These are phyloP conservation scores for Phytophthora citrophthora DNA, from an alignment of 352 stramenopile genomes.

Conservation along the genomic window DNA sequence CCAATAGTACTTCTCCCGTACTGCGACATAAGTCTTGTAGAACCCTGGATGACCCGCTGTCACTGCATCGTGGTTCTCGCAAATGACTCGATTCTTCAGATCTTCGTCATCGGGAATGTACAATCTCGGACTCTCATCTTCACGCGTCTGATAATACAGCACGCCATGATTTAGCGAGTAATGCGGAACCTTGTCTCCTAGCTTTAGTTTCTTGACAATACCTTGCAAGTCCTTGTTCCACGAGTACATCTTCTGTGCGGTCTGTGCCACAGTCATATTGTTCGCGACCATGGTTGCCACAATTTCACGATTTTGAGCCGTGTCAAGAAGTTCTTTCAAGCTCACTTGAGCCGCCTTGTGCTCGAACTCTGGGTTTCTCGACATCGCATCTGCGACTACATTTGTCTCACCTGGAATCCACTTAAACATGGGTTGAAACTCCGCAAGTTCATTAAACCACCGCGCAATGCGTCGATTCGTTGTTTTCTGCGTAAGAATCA, in stretches of 20 bases:
- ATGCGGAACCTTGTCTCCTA: too few relatives aligned
- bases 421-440: conserved; percentile 18
- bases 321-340: conserved; percentile 8
- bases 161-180: too few relatives aligned
- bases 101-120: conserved; percentile 14
- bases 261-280: too few relatives aligned
- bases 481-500: conserved; percentile 24
- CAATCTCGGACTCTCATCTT: conserved; percentile 2
- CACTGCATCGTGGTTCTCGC: conserved; percentile 8
- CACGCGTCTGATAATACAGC: conserved; percentile 1
- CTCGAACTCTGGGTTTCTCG: conserved; percentile 7
- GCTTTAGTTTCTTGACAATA: too few relatives aligned
- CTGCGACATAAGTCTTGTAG: too few relatives aligned
- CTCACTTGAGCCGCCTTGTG: conserved; percentile 16
- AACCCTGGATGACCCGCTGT: conserved; percentile 2
- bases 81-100: conserved; percentile 22
- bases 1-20: conserved; percentile 13
- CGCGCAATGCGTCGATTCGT: conserved; percentile 13
- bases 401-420: conserved; percentile 16
- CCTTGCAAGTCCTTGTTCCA: too few relatives aligned
- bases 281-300: background rate
- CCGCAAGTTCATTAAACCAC: conserved; percentile 25
- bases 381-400: background rate
- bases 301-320: conserved; percentile 9
- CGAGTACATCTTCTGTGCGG: too few relatives aligned